Base-by-base conservation (phyloP, 768 basidiomycete species). In the Leccinellum luteum region DNA sequence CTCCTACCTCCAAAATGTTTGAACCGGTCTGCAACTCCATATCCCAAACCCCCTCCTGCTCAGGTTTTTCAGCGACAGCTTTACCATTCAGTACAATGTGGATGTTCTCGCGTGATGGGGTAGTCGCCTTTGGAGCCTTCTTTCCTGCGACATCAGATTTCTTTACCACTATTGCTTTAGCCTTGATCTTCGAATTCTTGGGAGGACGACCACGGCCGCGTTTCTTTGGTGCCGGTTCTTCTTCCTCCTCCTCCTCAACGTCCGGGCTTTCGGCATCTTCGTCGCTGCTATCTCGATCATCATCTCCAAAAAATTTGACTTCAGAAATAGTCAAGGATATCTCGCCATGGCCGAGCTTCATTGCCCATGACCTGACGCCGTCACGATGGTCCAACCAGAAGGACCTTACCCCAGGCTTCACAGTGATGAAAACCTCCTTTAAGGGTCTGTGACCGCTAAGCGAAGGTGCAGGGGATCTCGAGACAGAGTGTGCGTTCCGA, bases 321-420 rank as follows among this genome's bases (percentile, higher is more conserved):
- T 83, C 79, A 45, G 74, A 75, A 35, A 92, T 67, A 56, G 79
- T 69, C 17, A 92, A 52, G 3, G 76, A 78, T 3, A 78, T 79
- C 66, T 92, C 91, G 9, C 77, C 79, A 1, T 75, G 74, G 10
- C 76, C 75, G 32, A 92, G 76, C 48, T 85, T 78, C 69, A 90
- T 74, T 4, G 83, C 82, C 91, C 91, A 92, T 34, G 74, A 82
- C 66, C 80, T 83, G 49, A 92, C 91, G 4, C 90, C 88, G 52
- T 90, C 87, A 44, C 77, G 77, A 55, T 84, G 74, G 64, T 90
- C 85, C 30, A 93, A 74, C 30, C 73, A 74, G 38, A 92, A 70
- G 19, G 74, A 74, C 41, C 91, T 77, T 30, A 81, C 85, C 10
- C 72, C 74, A 12, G 90, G 90, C 49, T 84, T 76, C n/a, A 84